These are phyloP conservation scores for Phytophthora kernoviae DNA, from an alignment of 352 stramenopile species.

Conservation along the genomic window DNA sequence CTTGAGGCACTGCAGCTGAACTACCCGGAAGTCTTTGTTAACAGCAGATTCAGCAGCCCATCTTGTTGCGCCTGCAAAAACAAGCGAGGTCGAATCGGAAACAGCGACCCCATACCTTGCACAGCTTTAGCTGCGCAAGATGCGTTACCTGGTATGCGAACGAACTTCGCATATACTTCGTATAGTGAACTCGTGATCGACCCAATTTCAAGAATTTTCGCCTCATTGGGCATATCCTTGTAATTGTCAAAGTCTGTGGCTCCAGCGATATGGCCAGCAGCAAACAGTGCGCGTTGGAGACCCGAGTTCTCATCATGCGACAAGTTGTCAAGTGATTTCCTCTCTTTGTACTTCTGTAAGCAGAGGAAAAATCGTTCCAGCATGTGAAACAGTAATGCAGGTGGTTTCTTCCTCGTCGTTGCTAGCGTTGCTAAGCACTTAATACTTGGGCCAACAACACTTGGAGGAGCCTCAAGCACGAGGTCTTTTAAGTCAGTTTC, in stretches of 20 bases:
- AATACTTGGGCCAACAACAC: conserved; percentile 80
- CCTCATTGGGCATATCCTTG: conserved; percentile 26
- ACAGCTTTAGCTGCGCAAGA: conserved; percentile 73
- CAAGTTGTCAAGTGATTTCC: conserved; percentile 40
- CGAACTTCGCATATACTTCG: conserved; percentile 54
- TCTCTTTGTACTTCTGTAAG: conserved; percentile 52
- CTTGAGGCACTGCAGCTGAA: conserved; percentile 71
- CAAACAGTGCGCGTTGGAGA: conserved; percentile 81
- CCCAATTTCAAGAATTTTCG: conserved; percentile 49
- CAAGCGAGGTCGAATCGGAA: conserved; percentile 63
- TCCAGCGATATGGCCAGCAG: conserved; percentile 67
- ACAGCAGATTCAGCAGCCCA: conserved; percentile 52
- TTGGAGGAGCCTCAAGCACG: conserved; percentile 71
- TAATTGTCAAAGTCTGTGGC: conserved; percentile 68
- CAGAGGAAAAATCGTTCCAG: conserved; percentile 70
- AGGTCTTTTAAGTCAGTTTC: conserved; percentile 71
- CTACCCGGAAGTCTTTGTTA: conserved; percentile 44
- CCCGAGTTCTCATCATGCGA: conserved; percentile 43
- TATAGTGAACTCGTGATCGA: conserved; percentile 69
- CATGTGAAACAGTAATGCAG: conserved; percentile 58
- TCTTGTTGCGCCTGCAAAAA: conserved; percentile 81
- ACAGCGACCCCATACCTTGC: conserved; percentile 84
- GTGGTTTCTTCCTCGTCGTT: conserved; percentile 41
- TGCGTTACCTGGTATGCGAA: conserved; percentile 47
- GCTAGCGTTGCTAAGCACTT: conserved; percentile 73